Conservation (phyloP, 495 filamentous ascomycete genomes). For the Hypoxylon crocopeplum region DNA sequence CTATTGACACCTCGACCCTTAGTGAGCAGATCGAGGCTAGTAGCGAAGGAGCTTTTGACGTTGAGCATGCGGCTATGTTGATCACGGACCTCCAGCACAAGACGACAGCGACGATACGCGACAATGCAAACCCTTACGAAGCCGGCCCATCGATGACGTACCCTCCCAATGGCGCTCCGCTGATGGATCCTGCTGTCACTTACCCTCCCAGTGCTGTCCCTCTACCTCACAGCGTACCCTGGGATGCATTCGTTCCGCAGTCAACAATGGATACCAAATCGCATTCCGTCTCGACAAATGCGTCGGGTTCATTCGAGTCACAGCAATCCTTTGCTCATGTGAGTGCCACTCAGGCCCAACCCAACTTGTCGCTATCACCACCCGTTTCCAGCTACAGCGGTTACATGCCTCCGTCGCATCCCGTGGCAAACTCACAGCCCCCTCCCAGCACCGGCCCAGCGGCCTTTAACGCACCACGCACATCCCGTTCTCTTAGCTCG, state of each 20-base stretch:
- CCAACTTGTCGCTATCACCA: constrained; percentile 68
- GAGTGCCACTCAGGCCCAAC: constrained; percentile 60
- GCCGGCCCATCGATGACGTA: constrained; percentile 74
- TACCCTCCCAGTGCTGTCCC: constrained; percentile 78
- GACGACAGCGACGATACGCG: constrained; percentile 81
- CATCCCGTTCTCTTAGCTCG: constrained; percentile 55
- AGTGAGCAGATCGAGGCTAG: constrained; percentile 90
- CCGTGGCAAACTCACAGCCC: constrained; percentile 72
- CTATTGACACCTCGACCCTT: constrained; percentile 84
- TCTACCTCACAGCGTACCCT: constrained; percentile 68
- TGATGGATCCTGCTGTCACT: constrained; percentile 73
- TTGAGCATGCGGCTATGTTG: constrained; percentile 98
- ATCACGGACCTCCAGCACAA: constrained; percentile 99
- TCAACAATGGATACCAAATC: constrained; percentile 69
- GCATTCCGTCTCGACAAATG: constrained; percentile 68
- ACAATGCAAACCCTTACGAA: constrained; percentile 63
- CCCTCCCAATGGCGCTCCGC: constrained; percentile 69
- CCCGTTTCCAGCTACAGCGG: constrained; percentile 70
- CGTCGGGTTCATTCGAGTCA: constrained; percentile 71
- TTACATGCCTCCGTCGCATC: constrained; percentile 66
- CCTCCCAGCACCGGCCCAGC: constrained; percentile 67
- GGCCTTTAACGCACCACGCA: constrained; percentile 73
- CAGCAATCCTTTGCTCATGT: constrained; percentile 63
- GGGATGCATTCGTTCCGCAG: constrained; percentile 80
- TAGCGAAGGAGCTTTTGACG: constrained; percentile 93